Evolutionary conservation across 169 alveolate genomes (phyloP).

Genomic region (Fabrea salina): DNA sequence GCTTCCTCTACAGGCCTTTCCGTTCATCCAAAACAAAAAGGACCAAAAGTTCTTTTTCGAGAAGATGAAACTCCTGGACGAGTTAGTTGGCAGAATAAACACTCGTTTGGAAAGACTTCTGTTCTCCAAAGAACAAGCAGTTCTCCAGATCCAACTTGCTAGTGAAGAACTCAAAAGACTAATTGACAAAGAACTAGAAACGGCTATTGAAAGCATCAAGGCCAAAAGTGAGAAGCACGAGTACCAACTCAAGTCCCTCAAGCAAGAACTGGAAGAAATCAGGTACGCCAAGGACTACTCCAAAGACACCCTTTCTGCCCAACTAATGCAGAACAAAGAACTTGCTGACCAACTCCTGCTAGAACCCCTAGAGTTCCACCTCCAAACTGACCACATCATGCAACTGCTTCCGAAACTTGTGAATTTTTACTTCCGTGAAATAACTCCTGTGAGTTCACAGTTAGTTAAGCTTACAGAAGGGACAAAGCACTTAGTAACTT

Average conservation of each 20-base stretch:
- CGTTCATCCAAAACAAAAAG: too few relatives aligned
- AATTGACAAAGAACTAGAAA: not conserved
- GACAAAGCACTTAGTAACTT: not conserved
- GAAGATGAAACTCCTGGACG: too few relatives aligned
- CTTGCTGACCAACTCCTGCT: not conserved
- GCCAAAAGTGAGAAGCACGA: not conserved
- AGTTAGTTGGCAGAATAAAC: not conserved
- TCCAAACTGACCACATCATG: not conserved
- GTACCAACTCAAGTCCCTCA: not conserved
- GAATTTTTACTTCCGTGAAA: not conserved
- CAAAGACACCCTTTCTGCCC: too few relatives aligned
- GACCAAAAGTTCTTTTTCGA: too few relatives aligned
- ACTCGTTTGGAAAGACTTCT: not conserved
- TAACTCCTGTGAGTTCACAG: too few relatives aligned
- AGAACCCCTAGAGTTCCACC: not conserved
- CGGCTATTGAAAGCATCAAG: not conserved
- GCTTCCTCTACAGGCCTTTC: too few relatives aligned
- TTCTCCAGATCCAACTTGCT: not conserved
- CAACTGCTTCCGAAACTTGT: not conserved
- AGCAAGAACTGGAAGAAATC: not conserved
- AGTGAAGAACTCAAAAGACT: conserved; percentile 1
- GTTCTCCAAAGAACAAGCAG: not conserved
- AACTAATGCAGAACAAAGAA: not conserved
- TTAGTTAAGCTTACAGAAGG: too few relatives aligned
- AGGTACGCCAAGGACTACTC: not conserved